A percentile compares a stretch with the other conserved stretches of the same genome.
phyloP scores from a whole-genome alignment of 2,329 filamentous ascomycete genomes.

The Paecilomyces niveus region DNA sequence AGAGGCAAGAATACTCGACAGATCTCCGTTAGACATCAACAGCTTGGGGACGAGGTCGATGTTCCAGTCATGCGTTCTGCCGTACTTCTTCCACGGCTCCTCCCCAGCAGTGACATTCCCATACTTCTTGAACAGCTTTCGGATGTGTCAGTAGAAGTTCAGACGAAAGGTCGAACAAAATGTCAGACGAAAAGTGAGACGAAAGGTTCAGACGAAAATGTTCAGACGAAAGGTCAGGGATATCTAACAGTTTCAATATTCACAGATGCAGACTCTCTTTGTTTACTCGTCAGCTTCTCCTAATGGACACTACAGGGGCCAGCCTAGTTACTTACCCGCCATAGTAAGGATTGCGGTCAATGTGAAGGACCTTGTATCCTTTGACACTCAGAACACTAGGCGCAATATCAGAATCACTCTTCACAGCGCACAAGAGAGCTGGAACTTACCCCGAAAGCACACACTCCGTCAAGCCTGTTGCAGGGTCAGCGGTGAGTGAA shows the following conservation, averaged over 20 bases:
- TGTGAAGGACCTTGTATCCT: constrained; percentile 98
- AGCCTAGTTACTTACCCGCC: constrained; percentile 64
- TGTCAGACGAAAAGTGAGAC: background rate
- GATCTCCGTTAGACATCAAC: constrained; percentile 95
- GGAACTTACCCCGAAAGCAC: constrained; percentile 82
- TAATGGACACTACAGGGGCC: constrained; percentile 3
- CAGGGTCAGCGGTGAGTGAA: constrained; percentile 23
- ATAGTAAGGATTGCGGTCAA: constrained; percentile 97
- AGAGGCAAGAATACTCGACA: constrained; percentile 96
- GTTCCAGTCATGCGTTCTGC: constrained; percentile 96
- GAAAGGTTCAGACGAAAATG: background rate
- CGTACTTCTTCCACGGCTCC: constrained; percentile 98
- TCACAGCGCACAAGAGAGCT: background rate
- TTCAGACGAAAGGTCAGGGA: background rate
- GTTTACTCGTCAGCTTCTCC: constrained; percentile 20
- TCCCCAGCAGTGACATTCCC: constrained; percentile 71
- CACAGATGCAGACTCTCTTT: constrained; percentile 85
- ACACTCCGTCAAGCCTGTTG: constrained; percentile 88
- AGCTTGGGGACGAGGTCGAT: constrained; percentile 98
- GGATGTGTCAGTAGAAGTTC: constrained; percentile 23
- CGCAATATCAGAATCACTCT: constrained; percentile 9
- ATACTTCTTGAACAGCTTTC: constrained; percentile 91
- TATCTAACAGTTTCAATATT: constrained; percentile 81
- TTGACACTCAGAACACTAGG: constrained; percentile 89
- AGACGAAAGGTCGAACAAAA: constrained; percentile 5